Conservation (phyloP, 345 rosid genomes). For the Cardamine occulta region DNA sequence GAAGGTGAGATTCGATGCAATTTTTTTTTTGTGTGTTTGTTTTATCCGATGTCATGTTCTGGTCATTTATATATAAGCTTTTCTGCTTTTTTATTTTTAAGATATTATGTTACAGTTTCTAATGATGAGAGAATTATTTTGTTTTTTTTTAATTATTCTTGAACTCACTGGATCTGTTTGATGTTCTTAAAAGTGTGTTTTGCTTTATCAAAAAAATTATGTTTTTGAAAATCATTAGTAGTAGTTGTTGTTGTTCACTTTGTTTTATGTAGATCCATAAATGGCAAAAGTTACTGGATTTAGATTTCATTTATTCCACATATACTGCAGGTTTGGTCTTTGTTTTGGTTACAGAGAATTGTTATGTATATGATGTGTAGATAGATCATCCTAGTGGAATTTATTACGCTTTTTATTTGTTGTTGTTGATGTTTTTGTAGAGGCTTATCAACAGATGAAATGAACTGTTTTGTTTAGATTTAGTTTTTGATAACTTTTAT, state of each 20-base stretch:
- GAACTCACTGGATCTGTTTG: neutral
- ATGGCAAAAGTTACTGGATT: slow-evolving; percentile 1
- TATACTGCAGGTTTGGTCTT: neutral
- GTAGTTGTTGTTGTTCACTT: neutral
- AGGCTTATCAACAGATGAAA: neutral
- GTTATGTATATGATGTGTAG: too few species aligned
- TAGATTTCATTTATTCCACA: neutral
- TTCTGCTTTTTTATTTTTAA: slow-evolving; percentile 3
- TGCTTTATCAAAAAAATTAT: too few species aligned
- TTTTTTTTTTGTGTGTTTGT: neutral
- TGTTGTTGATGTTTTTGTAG: slow-evolving; percentile 22
- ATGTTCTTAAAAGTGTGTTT: neutral
- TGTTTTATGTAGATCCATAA: slow-evolving; percentile 12
- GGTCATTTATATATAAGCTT: neutral
- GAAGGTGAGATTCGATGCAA: slow-evolving; percentile 42
- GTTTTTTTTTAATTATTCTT: neutral
- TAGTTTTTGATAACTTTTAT: slow-evolving; percentile 1
- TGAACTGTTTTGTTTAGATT: slow-evolving; percentile 2
- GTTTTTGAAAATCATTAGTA: neutral
- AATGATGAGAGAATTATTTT: slow-evolving; percentile 32
- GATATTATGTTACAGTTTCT: slow-evolving; percentile 38
- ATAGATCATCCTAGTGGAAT: neutral
- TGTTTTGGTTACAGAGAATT: neutral
- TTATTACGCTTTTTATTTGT: neutral
- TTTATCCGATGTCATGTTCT: slow-evolving; percentile 2